These are phyloP conservation scores for Helianthus tuberosus DNA, from an alignment of 129 eudicot species.

Conservation along the genomic window DNA sequence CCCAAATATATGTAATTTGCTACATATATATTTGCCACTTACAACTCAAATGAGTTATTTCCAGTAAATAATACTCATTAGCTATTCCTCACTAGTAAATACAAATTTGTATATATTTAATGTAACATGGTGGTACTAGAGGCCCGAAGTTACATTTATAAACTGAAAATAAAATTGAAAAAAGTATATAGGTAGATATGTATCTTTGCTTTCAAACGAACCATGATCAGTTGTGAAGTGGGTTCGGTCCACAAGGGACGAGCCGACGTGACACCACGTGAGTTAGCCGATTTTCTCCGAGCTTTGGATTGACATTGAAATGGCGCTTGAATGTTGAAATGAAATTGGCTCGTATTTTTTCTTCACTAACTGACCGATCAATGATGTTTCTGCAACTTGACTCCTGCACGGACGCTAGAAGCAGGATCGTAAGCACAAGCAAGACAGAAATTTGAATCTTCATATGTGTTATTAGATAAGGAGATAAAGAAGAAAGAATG, in stretches of 20 bases:
- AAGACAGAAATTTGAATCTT: constrained; percentile 20
- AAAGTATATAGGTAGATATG: background rate
- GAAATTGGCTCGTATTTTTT: constrained; percentile 45
- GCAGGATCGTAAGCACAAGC: constrained; percentile 30
- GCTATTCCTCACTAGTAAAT: background rate
- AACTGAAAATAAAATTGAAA: background rate
- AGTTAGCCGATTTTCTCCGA: constrained; percentile 19
- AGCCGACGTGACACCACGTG: constrained; percentile 50
- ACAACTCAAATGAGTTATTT: constrained; percentile 3
- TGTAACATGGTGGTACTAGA: too few relatives aligned
- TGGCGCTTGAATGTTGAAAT: constrained; percentile 38
- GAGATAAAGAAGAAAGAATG: constrained; percentile 16
- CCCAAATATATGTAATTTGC: background rate
- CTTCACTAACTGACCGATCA: constrained; percentile 10
- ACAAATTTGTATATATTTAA: background rate
- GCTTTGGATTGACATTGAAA: constrained; percentile 35
- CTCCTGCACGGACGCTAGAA: constrained; percentile 27
- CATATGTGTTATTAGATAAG: constrained; percentile 1
- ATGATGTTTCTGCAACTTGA: constrained; percentile 46
- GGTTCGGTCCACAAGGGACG: constrained; percentile 80
- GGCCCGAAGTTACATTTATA: background rate
- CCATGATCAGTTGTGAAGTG: constrained; percentile 31
- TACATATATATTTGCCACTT: background rate
- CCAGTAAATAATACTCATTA: background rate
- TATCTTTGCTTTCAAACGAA: background rate